These are phyloP conservation scores for Pichia insulana DNA, from an alignment of 805 yeast genomes.

Conservation along the genomic window DNA sequence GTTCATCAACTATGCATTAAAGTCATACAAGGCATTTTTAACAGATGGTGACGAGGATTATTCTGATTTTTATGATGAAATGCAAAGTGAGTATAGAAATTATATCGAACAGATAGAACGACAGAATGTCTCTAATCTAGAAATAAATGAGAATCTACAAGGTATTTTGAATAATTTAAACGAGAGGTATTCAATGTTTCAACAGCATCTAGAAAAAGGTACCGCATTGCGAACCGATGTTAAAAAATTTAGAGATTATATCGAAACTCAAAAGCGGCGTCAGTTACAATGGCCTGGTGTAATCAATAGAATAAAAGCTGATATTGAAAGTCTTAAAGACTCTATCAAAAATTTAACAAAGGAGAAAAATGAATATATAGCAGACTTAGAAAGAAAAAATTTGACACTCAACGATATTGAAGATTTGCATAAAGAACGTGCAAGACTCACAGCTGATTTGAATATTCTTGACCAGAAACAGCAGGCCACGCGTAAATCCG, in stretches of 20 bases:
- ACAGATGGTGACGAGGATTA: constrained; percentile 53
- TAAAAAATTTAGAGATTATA: constrained; percentile 61
- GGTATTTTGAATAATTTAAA: constrained; percentile 33
- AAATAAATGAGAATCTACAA: constrained; percentile 33
- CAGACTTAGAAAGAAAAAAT: constrained; percentile 43
- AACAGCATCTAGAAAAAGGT: constrained; percentile 46
- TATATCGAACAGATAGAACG: constrained; percentile 41
- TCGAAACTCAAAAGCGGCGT: constrained; percentile 56
- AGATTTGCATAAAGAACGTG: constrained; percentile 51
- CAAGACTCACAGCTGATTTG: constrained; percentile 43
- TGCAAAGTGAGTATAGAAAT: constrained; percentile 46
- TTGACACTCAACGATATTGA: constrained; percentile 58
- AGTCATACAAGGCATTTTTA: constrained; percentile 60
- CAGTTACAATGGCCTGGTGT: constrained; percentile 56
- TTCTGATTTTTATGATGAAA: constrained; percentile 42
- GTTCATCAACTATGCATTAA: constrained; percentile 44
- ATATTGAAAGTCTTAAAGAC: constrained; percentile 38
- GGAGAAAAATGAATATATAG: constrained; percentile 33
- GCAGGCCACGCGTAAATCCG: constrained; percentile 35
- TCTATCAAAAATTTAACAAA: constrained; percentile 31
- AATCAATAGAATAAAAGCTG: constrained; percentile 47
- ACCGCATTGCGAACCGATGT: constrained; percentile 64
- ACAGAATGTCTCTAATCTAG: constrained; percentile 35
- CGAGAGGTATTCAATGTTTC: constrained; percentile 38
- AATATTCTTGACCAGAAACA: constrained; percentile 36